Percentiles rank a stretch among this genome's conserved stretches.
Conservation (phyloP, 2,329 filamentous ascomycete species). For the Pezicula rhizophila region DNA sequence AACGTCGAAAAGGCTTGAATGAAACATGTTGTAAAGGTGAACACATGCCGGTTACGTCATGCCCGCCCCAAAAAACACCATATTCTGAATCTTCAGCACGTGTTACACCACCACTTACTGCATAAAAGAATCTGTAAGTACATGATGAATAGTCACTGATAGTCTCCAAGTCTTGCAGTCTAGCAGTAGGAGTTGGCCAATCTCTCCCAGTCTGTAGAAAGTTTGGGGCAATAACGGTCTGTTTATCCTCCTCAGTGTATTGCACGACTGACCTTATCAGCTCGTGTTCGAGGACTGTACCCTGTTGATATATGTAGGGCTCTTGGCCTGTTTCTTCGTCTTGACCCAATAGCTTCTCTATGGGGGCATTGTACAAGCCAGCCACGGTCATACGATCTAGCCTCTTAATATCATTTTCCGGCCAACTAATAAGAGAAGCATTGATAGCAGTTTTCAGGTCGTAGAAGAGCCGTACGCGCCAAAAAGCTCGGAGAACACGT, state of each 20-base stretch:
- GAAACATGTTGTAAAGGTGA: background rate
- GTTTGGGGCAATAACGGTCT: background rate
- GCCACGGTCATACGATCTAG: background rate
- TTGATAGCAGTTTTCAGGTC: conserved; percentile 1
- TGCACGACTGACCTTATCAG: background rate
- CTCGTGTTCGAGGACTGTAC: background rate
- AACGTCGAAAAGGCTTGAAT: background rate
- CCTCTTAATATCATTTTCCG: background rate
- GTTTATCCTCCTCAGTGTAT: background rate
- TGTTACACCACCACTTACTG: background rate
- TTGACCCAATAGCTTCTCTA: background rate
- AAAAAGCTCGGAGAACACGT: conserved; percentile 8
- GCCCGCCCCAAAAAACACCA: too few relatives aligned
- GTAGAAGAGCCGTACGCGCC: conserved; percentile 6
- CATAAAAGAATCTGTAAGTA: background rate
- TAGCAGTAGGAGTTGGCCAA: background rate
- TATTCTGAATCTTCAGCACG: too few relatives aligned
- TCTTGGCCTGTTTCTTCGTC: background rate
- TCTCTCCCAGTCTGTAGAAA: background rate
- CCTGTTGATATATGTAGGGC: background rate
- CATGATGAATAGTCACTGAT: background rate
- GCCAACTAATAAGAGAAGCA: background rate
- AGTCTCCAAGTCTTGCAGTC: background rate
- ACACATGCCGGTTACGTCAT: background rate
- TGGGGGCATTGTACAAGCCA: background rate